Percentiles rank a stretch among this genome's conserved stretches.
Conservation (phyloP, 441 rosid species). For the Melastoma candidum region DNA sequence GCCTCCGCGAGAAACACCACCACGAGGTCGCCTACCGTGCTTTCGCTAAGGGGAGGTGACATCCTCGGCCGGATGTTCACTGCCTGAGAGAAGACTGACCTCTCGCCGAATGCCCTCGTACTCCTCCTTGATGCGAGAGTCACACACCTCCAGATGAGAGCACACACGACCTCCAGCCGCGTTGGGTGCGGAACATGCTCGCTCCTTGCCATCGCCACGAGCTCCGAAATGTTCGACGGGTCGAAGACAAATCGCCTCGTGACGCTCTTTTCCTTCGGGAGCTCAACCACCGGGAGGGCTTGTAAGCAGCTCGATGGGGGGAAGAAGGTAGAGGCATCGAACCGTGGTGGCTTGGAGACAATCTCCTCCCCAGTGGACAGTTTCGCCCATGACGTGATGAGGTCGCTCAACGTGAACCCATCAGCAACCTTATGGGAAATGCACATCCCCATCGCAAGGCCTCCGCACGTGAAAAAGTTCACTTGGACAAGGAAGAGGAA, state of each 20-base stretch:
- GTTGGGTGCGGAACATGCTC: constrained; percentile 2
- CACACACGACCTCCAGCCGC: not conserved
- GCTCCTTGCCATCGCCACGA: constrained; percentile 4
- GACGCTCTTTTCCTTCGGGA: not conserved
- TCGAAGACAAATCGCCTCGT: constrained; percentile 7
- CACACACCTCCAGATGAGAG: constrained; percentile 4
- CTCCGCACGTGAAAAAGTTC: too few relatives aligned
- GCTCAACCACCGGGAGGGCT: not conserved
- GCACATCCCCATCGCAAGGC: too few relatives aligned
- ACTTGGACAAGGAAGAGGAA: too few relatives aligned
- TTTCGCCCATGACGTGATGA: too few relatives aligned
- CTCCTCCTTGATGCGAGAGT: constrained; percentile 1
- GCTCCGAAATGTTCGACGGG: not conserved
- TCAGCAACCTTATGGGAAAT: too few relatives aligned
- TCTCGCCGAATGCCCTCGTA: not conserved
- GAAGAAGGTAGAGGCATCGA: not conserved
- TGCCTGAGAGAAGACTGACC: constrained; percentile 1
- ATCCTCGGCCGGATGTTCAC: constrained; percentile 1
- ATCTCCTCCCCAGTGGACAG: too few relatives aligned
- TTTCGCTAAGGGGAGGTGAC: not conserved
- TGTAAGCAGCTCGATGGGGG: not conserved
- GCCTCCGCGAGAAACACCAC: not conserved
- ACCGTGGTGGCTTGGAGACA: too few relatives aligned
- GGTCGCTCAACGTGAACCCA: too few relatives aligned
- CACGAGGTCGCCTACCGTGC: not conserved